Evolutionary conservation across 2,329 filamentous ascomycete genomes (phyloP).

Genomic region (Ophiostoma sp.): DNA sequence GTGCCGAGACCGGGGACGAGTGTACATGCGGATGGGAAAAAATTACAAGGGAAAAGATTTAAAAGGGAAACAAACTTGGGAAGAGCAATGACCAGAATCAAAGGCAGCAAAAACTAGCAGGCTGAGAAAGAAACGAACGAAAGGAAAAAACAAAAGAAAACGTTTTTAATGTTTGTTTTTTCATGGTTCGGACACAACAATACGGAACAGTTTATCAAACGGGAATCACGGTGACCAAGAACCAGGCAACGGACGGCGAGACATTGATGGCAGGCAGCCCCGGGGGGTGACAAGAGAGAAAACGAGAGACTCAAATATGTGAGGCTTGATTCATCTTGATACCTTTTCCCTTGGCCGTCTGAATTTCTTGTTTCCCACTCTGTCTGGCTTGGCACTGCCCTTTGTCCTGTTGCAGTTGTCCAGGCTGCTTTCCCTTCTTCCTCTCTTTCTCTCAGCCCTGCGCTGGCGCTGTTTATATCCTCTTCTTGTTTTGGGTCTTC

Average conservation of each 20-base stretch:
- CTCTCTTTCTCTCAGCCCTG: not conserved
- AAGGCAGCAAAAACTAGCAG: conserved; percentile 17
- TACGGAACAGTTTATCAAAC: conserved; percentile 20
- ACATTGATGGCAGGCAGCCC: not conserved
- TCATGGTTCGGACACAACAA: conserved; percentile 17
- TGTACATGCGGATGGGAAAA: conserved; percentile 9
- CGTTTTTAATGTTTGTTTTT: conserved; percentile 11
- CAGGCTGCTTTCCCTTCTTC: not conserved
- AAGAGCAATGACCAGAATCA: conserved; percentile 15
- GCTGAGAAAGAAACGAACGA: conserved; percentile 16
- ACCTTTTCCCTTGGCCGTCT: not conserved
- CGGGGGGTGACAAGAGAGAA: too few relatives aligned
- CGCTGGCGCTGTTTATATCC: conserved; percentile 12
- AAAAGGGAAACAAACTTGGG: conserved; percentile 19
- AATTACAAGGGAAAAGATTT: conserved; percentile 14
- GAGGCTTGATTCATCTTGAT: not conserved
- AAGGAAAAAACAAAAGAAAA: conserved; percentile 16
- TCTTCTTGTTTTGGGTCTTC: conserved; percentile 12
- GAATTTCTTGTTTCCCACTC: not conserved
- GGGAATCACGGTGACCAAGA: not conserved
- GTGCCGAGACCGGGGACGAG: not conserved
- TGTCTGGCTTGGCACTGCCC: not conserved
- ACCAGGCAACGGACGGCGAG: conserved; percentile 1
- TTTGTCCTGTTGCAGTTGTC: not conserved
- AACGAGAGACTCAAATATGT: too few relatives aligned